Conservation (phyloP, 2,329 filamentous ascomycete species). For the Fusarium mundagurra region DNA sequence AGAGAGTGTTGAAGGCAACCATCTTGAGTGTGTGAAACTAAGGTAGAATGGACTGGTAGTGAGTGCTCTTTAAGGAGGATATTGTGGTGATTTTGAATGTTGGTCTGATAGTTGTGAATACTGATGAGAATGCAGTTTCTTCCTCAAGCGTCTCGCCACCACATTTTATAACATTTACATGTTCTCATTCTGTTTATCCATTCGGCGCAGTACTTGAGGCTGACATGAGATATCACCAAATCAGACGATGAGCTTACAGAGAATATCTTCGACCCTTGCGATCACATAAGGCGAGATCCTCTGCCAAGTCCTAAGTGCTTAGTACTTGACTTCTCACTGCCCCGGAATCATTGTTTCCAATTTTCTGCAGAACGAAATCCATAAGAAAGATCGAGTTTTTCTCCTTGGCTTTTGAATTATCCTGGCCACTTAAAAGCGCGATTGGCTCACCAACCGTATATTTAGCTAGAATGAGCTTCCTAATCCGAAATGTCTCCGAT, state of each 20-base stretch:
- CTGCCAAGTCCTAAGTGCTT: not conserved
- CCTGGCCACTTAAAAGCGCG: not conserved
- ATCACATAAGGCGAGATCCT: not conserved
- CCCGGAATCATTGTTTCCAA: not conserved
- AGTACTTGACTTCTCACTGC: not conserved
- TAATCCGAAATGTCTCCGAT: not conserved
- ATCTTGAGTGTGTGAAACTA: not conserved
- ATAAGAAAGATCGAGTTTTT: not conserved
- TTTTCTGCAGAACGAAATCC: not conserved
- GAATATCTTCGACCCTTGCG: not conserved
- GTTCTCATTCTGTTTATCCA: accelerated
- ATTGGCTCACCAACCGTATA: not conserved
- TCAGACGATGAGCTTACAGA: not conserved
- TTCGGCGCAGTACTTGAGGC: accelerated
- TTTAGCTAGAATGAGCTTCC: not conserved
- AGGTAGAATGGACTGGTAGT: accelerated
- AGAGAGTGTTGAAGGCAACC: not conserved
- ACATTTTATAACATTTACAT: not conserved
- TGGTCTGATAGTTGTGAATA: not conserved
- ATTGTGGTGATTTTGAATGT: accelerated
- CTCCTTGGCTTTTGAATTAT: not conserved
- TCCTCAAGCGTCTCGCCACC: accelerated
- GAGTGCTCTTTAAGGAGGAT: accelerated
- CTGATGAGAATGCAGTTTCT: not conserved
- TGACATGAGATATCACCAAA: not conserved